Percentiles rank a stretch among this genome's conserved stretches.
These are phyloP conservation scores for Naganishia albida DNA, from an alignment of 1,284 basidiomycete species.

Conservation along the genomic window DNA sequence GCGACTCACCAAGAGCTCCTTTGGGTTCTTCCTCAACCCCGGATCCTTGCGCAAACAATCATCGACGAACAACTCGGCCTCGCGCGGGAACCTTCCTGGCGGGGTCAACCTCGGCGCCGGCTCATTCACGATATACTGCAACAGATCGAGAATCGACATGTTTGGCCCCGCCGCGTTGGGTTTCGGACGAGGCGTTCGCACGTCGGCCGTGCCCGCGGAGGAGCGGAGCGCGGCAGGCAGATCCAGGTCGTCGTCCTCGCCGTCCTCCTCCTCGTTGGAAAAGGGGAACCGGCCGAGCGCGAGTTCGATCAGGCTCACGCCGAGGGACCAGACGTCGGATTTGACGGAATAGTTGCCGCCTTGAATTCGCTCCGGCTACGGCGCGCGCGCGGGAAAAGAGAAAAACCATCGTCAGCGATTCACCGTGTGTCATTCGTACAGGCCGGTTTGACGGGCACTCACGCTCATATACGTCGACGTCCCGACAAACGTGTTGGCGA, in stretches of 20 bases:
- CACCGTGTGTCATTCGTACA: neutral
- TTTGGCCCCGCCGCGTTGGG: conserved; percentile 80
- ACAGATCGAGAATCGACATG: conserved; percentile 93
- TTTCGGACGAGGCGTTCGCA: conserved; percentile 45
- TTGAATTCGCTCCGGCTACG: conserved; percentile 95
- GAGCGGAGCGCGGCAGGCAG: conserved; percentile 14
- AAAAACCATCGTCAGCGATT: conserved; percentile 3
- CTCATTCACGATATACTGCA: conserved; percentile 98
- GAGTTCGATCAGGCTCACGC: conserved; percentile 91
- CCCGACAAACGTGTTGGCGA: conserved; percentile 98
- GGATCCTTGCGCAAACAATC: conserved; percentile 83
- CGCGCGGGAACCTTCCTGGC: conserved; percentile 67
- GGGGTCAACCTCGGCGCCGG: conserved; percentile 78
- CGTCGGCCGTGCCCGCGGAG: conserved; percentile 38
- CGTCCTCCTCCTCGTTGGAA: conserved; percentile 65
- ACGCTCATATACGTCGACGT: conserved; percentile 99
- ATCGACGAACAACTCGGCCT: conserved; percentile 77
- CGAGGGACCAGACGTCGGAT: conserved; percentile 96
- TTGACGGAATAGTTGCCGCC: conserved; percentile 96
- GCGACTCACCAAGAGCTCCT: conserved; percentile 33
- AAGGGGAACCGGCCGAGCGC: conserved; percentile 93
- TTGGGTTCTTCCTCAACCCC: conserved; percentile 63
- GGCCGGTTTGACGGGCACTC: conserved; percentile 52
- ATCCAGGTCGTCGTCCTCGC: conserved; percentile 56
- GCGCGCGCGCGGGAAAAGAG: neutral